Evolutionary conservation across 192 early-diverging fungal species (phyloP), one percentile per base, ranked within the genome.

Genomic region (Coemansia sp.): DNA sequence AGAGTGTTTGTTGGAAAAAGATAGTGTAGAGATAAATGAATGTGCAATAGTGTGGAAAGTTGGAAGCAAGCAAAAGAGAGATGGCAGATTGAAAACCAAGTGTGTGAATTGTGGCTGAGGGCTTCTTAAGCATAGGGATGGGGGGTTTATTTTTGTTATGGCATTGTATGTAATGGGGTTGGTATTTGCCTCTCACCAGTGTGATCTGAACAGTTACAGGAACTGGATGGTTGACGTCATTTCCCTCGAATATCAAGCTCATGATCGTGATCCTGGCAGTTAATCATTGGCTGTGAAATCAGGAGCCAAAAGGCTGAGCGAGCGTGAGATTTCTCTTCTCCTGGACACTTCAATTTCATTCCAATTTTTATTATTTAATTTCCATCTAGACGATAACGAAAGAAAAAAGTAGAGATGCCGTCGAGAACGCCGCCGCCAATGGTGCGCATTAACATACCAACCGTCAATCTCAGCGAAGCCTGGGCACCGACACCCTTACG

Each of bases 361-460:
- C 3, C 3, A 21, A 10, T 53, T 38, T 29, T 68, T 15, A 19
- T 62, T 68, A 34, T 48, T 46, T 23, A 38, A 21, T 61, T 38
- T 23, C 46, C n/a, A 48, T 48, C 45, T 48, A 48, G 45, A 48
- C 45, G 45, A 21, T 48, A 21, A 19, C 45, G 45, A 48, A 21
- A 44, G 42, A 15, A 48, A 21, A 34, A 72, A n/a, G 29, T 51
- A 36, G 48, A 63, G 64, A 78, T 78, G 76, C 76, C 67, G 31
- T 73, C 79, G 61, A 68, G 70, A 64, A 69, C 73, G n/a, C 71
- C 78, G 68, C 72, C 74, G 62, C 68, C 79, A 11, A 64, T 66
- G 65, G 80, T 83, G 58, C 80, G 80, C 50, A 83, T 83, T 63
- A 83, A 83, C 75, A 83, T 83, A 42, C 80, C 80, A 38, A 83